Evolutionary conservation across 768 basidiomycete genomes (phyloP), one percentile per base, ranked within the genome.

Genomic region (Leccinum barrowsii): DNA sequence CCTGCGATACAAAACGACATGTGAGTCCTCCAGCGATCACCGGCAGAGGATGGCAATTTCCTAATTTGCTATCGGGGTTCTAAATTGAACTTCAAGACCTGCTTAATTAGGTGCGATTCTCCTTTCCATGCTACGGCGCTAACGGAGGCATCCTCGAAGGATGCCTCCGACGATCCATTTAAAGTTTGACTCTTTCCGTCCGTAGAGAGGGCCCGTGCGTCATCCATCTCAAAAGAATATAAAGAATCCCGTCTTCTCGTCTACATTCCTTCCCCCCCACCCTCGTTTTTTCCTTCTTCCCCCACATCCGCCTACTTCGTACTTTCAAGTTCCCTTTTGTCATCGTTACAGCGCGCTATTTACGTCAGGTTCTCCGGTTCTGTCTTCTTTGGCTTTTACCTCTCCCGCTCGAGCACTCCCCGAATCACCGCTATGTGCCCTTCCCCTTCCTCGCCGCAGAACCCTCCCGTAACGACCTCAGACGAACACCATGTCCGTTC

Each of bases 191-290:
- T 49, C 59, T 57, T 73, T 63, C 70, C 62, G 59, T 55, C 37
- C 59, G 44, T 34, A 53, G 62, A 58, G 13, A 0, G 58, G 72
- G 73, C 59, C 65, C 67, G 71, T 72, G 71, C 71, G 68, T 67
- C 67, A 59, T 61, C 34, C 26, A 48, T 57, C 61, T 13, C 28
- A 55, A 53, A 59, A 35, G 56, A 57, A 64, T 72, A 72, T 72
- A 70, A 69, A 63, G 58, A 51, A 55, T 35, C 60, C 56, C 51
- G 5, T 51, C 61, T 56, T 44, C 50, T 50, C 59, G 47, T 49
- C 57, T 21, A 55, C 52, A 57, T 51, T 44, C 24, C 58, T 62
- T 62, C 47, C 47, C 47, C 52, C 53, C 53, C 58, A 12, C 52
- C 59, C 52, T 46, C 34, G 47, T 50, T 50, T 54, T 58, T 44